Evolutionary conservation across 805 yeast species (phyloP), one percentile per base, ranked within the genome.

Genomic region (Blastobotrys mokoenaii): DNA sequence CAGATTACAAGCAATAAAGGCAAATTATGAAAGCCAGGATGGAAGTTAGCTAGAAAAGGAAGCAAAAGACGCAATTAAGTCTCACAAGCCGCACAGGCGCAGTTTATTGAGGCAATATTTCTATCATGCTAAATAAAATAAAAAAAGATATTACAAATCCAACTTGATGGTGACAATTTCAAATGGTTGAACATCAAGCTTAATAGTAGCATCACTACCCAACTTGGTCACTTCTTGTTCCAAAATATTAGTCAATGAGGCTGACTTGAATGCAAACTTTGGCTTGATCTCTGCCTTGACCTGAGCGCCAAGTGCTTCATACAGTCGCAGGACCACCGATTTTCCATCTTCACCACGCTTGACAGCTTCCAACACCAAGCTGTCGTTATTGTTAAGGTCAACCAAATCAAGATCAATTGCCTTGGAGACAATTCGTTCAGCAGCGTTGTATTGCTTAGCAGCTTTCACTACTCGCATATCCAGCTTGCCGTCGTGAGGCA

Each of bases 291-390:
- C 58, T 1, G 82, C 86, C 3, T 51, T 58, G 1, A 82, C 70
- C 42, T 69, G 68, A 41, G 96, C 97, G 7, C 97, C 97, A 40
- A 89, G 68, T 0, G 93, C 67, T 59, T 89, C 97, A 63, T 87
- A 89, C 1, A 86, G 71, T 54, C 97, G 76, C 22, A 84, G 68
- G 16, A 87, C 69, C 31, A 85, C 63, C 4, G 79, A 71, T 48
- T 69, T 72, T 40, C 68, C 64, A 57, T 82, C 85, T 59, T 88
- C 96, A 9, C 86, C 88, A 55, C 96, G 77, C 65, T 89, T 89
- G 41, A 89, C 63, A 54, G 85, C 80, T 3, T 89, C 79, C 41
- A 89, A 61, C 9, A 87, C 71, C 45, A 88, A 67, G 48, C 79
- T 78, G 7, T 66, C 65, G 49, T 75, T 78, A 17, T 84, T 82